Evolutionary conservation across 2,329 filamentous ascomycete species (phyloP), one percentile per base, ranked within the genome.

Genomic region (Stemphylium lycopersici): DNA sequence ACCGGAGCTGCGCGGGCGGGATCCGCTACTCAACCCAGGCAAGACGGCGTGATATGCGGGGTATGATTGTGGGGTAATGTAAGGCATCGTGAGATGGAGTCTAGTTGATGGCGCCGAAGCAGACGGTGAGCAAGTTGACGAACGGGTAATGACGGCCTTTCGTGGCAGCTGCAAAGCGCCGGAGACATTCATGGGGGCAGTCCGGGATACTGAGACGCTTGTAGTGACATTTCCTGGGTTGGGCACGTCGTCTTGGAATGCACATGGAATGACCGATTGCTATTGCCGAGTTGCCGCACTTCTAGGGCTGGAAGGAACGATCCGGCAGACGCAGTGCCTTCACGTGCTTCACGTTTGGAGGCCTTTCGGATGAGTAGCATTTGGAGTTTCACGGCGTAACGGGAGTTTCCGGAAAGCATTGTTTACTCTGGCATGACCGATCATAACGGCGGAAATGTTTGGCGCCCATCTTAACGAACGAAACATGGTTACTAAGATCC

Each of bases 401-500:
- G 22, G 39, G 29, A 7, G 15, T 41, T 4, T 7, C 38, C 29
- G 43, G 13, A 8, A 13, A 22, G 11, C 13, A 29, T 37, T 36
- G 32, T 12, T 43, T 43, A 43, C 40, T 29, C 26, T 20, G 16
- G 22, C 20, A 26, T 7, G 22, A 20, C 32, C 18, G 29, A 32
- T 32, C 15, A 12, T 16, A 45, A 45, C 31, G 18, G 33, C 42
- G 31, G 32, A 45, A 26, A 37, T 34, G 31, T 34, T 44, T 44
- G 29, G 39, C 37, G 33, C 13, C 31, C 44, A 24, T 16, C 3
- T 18, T 36, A 52, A 41, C 37, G 31, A 52, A 48, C 37, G 48
- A 22, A 52, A 52, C 43, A 10, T 13, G 44, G 37, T 42, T 48
- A 52, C 50, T 42, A 51, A 45, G 34, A 22, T 26, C 13, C 32